phyloP scores from a whole-genome alignment of 805 yeast genomes.

The Ogataea polymorpha region DNA sequence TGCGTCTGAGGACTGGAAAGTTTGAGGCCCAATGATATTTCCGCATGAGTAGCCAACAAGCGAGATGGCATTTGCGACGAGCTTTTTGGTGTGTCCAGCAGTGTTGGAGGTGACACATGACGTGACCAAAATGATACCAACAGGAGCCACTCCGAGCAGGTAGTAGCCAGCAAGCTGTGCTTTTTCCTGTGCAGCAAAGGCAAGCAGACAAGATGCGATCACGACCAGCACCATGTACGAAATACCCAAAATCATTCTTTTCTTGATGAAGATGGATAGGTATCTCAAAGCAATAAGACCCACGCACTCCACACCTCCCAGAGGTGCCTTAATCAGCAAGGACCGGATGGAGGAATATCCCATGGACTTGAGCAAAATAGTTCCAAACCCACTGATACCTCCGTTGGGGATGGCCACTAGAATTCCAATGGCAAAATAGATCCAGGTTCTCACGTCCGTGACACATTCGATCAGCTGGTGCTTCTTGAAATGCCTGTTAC shows the following conservation, averaged over 20 bases:
- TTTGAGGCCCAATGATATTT: conserved; percentile 51
- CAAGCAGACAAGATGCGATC: conserved; percentile 24
- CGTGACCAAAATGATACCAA: conserved; percentile 27
- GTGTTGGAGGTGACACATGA: conserved; percentile 33
- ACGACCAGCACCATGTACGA: conserved; percentile 19
- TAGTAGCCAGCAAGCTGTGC: conserved; percentile 32
- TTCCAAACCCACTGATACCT: conserved; percentile 45
- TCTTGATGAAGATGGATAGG: conserved; percentile 23
- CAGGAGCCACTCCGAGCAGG: conserved; percentile 23
- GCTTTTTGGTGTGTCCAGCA: conserved; percentile 53
- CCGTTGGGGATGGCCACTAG: conserved; percentile 29
- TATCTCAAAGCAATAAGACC: conserved; percentile 33
- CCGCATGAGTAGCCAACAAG: conserved; percentile 42
- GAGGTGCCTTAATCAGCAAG: conserved; percentile 21
- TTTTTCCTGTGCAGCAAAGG: neutral
- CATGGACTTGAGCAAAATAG: conserved; percentile 30
- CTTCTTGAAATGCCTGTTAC: conserved; percentile 21
- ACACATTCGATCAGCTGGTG: conserved; percentile 21
- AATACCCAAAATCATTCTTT: conserved; percentile 23
- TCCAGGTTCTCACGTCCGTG: conserved; percentile 39
- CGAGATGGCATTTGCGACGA: conserved; percentile 36
- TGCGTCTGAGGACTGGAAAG: conserved; percentile 44
- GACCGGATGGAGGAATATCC: conserved; percentile 27
- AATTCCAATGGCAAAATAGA: conserved; percentile 36
- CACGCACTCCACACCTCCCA: conserved; percentile 32